Percentiles rank a stretch among this genome's conserved stretches.
phyloP scores from a whole-genome alignment of 495 filamentous ascomycete species.

The Aspergillus leporis region DNA sequence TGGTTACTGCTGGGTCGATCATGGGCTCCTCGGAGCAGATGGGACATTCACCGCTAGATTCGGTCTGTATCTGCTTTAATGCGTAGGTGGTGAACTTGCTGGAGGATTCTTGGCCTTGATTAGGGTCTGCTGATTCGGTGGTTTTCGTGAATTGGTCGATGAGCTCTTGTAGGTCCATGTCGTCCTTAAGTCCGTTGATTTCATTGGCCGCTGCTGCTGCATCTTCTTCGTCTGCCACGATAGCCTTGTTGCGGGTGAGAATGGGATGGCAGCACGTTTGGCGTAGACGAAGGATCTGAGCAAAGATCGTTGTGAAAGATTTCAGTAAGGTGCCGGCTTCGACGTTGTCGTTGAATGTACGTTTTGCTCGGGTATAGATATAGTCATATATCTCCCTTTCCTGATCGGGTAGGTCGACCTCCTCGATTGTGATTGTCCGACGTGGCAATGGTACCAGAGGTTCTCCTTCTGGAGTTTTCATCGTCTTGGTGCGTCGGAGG shows the following conservation, averaged over 20 bases:
- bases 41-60: conserved; percentile 85
- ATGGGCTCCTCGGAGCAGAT: conserved; percentile 95
- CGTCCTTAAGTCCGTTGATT: conserved; percentile 79
- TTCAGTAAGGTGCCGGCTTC: conserved; percentile 92
- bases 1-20: conserved; percentile 88
- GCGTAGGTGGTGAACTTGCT: conserved; percentile 80
- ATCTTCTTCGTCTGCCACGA: conserved; percentile 86
- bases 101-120: conserved; percentile 30
- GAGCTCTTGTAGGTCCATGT: conserved; percentile 89
- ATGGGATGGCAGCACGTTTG: conserved; percentile 94
- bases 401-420: conserved; percentile 77
- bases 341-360: conserved; percentile 79
- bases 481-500: conserved; percentile 92
- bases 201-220: conserved; percentile 78
- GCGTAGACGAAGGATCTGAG: conserved; percentile 90
- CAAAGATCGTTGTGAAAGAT: conserved; percentile 93
- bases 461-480: conserved; percentile 91
- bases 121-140: conserved; percentile 57
- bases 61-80: conserved; percentile 84
- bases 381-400: conserved; percentile 92
- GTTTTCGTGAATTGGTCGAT: conserved; percentile 78
- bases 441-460: conserved; percentile 85
- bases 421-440: conserved; percentile 76
- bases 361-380: conserved; percentile 79
- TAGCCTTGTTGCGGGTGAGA: conserved; percentile 78